Base-by-base conservation (phyloP, 306 rosid species). In the Sindora glabra region DNA sequence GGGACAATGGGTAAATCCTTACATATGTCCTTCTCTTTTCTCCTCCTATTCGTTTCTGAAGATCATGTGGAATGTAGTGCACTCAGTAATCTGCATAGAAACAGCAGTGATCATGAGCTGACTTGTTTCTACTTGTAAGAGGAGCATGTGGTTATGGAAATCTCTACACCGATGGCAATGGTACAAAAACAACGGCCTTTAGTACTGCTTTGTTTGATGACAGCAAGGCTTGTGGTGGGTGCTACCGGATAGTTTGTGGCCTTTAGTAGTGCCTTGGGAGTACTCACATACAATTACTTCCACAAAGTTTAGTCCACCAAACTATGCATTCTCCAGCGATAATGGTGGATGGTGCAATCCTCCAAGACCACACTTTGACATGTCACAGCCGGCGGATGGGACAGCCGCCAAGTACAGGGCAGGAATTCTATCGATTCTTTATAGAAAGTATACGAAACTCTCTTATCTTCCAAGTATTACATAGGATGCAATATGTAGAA, bases 111-210 rank as follows among this genome's bases (percentile, higher is more conserved):
- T 19, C 10, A 0, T 19, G 1, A n/a, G n/a, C n/a, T n/a, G 30
- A 26, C 46, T 62, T 41, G 22, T 0, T 17, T 26, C 7, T 37
- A 45, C 41, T 34, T 50, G 59, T 48, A 86, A 91, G 83, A 36
- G 91, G 95, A 1, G 89, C 95, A 13, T 87, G 91, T 75, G 95
- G 95, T 0, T 87, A 87, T 62, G 91, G 85, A 22, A 65, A 81
- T 50, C 74, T 79, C 5, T 23, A 67, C 63, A 73, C 37, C 0
- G 79, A 74, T 44, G 89, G 81, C 23, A 81, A 87, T 70, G 95
- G 91, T 25, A 59, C 10, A 5, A 75, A 70, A 51, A 84, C 95
- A 10, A 79, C 89, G 32, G 95, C 95, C 0, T 76, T 48, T 9
- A 12, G 26, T 3, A 4, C 18, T 48, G 3, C 10, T 48, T 48